These are phyloP conservation scores for Cladosporium sp. DNA, from an alignment of 2,329 filamentous ascomycete species.

Conservation along the genomic window DNA sequence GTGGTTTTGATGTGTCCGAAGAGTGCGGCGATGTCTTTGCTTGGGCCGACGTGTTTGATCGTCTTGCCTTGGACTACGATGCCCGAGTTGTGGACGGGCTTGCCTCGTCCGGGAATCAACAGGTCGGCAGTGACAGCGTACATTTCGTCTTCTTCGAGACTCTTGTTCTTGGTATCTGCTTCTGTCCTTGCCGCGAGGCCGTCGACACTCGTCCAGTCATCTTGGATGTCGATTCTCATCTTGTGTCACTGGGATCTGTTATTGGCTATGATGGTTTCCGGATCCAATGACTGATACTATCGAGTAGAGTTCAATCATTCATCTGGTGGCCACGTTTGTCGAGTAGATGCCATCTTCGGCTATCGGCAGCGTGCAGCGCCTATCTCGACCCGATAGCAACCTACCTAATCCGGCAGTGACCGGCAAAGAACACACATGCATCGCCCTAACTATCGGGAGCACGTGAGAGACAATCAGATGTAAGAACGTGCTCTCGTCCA, in stretches of 20 bases:
- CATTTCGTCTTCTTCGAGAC: not conserved
- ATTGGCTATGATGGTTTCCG: not conserved
- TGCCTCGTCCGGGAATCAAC: slow-evolving; percentile 47
- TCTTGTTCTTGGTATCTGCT: not conserved
- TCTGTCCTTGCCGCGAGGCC: not conserved
- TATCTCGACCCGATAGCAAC: not conserved
- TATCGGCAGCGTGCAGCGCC: not conserved
- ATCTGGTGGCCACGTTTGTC: not conserved
- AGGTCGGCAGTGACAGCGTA: slow-evolving; percentile 27
- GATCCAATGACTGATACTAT: not conserved
- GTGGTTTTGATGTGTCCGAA: slow-evolving; percentile 24
- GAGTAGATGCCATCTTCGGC: not conserved
- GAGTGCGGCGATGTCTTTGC: slow-evolving; percentile 12
- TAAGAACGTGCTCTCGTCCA: not conserved
- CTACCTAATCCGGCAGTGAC: not conserved
- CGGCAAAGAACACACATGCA: not conserved
- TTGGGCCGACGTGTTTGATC: slow-evolving; percentile 40
- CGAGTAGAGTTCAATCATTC: not conserved
- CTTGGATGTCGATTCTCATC: not conserved
- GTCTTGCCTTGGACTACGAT: slow-evolving; percentile 37
- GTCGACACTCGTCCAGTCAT: not conserved
- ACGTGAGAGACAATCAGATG: too few species aligned
- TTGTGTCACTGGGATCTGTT: not conserved
- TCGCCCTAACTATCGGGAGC: too few species aligned
- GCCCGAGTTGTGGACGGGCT: slow-evolving; percentile 38